phyloP scores from a whole-genome alignment of 2,329 filamentous ascomycete species.

The Claviceps sp. region DNA sequence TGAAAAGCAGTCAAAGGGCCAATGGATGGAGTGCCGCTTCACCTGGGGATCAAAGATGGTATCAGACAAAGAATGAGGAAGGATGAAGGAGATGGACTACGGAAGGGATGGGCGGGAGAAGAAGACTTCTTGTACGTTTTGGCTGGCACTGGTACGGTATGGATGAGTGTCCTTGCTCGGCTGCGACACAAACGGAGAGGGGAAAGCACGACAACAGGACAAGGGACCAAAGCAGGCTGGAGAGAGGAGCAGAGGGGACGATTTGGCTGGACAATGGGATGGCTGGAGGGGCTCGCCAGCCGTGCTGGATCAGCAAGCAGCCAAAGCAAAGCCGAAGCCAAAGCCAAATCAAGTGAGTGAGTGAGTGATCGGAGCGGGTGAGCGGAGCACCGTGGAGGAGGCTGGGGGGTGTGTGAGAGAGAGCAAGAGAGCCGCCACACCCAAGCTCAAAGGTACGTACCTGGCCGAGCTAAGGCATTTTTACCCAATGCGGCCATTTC shows the following conservation, averaged over 20 bases:
- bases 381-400: neutral
- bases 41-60: neutral
- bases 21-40: slow-evolving; percentile 1
- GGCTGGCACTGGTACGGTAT: slow-evolving; percentile 1
- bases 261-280: neutral
- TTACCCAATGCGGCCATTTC: too few relatives aligned
- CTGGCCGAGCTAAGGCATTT: too few relatives aligned
- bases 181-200: slow-evolving; percentile 1
- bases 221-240: neutral
- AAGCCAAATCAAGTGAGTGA: neutral
- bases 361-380: neutral
- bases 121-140: slow-evolving; percentile 8
- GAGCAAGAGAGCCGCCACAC: neutral
- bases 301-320: neutral
- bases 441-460: too few relatives aligned
- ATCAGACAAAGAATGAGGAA: neutral
- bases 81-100: neutral
- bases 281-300: neutral
- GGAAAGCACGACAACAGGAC: neutral
- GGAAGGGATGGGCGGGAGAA: slow-evolving; percentile 3
- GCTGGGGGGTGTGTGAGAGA: neutral
- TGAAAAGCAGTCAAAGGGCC: neutral
- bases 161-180: neutral
- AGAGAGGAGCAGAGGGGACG: neutral
- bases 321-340: neutral